A percentile compares a stretch with the other conserved stretches of the same genome.
phyloP scores from a whole-genome alignment of 768 basidiomycete species.

The Thelephora ganbajun region DNA sequence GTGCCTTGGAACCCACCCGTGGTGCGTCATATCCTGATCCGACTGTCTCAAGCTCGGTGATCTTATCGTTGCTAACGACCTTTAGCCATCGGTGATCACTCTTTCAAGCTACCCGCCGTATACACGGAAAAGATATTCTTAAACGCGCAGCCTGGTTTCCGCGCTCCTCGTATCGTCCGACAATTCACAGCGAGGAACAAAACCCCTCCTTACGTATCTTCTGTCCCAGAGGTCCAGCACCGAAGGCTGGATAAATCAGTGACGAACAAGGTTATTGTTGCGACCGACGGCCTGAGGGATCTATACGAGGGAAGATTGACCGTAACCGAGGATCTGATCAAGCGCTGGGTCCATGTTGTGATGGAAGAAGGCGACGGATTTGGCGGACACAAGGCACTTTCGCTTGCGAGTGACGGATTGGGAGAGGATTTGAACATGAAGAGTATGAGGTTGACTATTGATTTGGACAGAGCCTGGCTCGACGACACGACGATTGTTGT shows the following conservation, averaged over 20 bases:
- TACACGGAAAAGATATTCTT: slow-evolving; percentile 35
- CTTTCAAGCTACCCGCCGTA: slow-evolving; percentile 35
- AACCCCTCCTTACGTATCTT: slow-evolving; percentile 42
- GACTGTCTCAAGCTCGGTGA: no score
- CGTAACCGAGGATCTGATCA: slow-evolving; percentile 7
- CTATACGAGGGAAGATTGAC: slow-evolving; percentile 22
- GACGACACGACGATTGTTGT: slow-evolving; percentile 41
- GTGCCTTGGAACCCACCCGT: slow-evolving; percentile 42
- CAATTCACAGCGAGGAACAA: slow-evolving; percentile 19
- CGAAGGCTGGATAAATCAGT: slow-evolving; percentile 16
- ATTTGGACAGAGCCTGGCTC: slow-evolving; percentile 36
- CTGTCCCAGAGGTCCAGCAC: slow-evolving; percentile 28
- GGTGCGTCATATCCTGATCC: slow-evolving; percentile 18
- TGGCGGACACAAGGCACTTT: slow-evolving; percentile 19
- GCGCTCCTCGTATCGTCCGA: slow-evolving; percentile 5
- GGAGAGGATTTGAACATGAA: slow-evolving; percentile 26
- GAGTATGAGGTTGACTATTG: slow-evolving; percentile 33
- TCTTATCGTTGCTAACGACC: neutral
- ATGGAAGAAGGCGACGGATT: slow-evolving; percentile 10
- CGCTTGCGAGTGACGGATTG: slow-evolving; percentile 32
- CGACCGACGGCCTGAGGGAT: slow-evolving; percentile 39
- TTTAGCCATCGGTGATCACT: slow-evolving; percentile 38
- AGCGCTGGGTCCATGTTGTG: slow-evolving; percentile 22
- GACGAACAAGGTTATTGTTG: slow-evolving; percentile 29
- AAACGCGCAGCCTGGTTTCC: slow-evolving; percentile 26